phyloP scores from a whole-genome alignment of 305 asterid genomes.

The Striga hermonthica region DNA sequence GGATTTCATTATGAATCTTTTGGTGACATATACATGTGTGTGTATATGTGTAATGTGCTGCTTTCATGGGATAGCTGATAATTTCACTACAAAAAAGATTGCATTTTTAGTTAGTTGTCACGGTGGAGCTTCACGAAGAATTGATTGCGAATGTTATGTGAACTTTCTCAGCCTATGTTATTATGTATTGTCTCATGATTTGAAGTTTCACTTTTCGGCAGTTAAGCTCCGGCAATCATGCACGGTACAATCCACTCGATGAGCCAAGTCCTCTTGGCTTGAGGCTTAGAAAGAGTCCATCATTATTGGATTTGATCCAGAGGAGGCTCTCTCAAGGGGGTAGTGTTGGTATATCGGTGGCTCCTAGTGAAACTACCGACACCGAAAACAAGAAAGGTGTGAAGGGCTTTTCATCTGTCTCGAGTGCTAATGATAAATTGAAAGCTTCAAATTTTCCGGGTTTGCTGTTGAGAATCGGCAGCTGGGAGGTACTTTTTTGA shows the following conservation, averaged over 20 bases:
- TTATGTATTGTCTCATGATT: constrained; percentile 9
- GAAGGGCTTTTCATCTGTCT: constrained; percentile 39
- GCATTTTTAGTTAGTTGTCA: too few relatives aligned
- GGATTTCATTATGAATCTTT: too few relatives aligned
- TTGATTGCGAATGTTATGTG: too few relatives aligned
- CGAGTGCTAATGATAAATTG: constrained; percentile 54
- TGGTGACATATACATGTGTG: too few relatives aligned
- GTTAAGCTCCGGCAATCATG: constrained; percentile 39
- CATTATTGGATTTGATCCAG: constrained; percentile 71
- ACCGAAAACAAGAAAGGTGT: constrained; percentile 39
- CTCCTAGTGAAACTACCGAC: constrained; percentile 32
- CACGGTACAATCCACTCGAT: constrained; percentile 64
- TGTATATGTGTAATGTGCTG: too few relatives aligned
- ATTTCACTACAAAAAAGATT: too few relatives aligned
- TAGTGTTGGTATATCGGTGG: constrained; percentile 27
- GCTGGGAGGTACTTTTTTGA: constrained; percentile 68
- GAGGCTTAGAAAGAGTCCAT: constrained; percentile 67
- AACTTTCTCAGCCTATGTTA: background rate
- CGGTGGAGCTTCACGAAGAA: too few relatives aligned
- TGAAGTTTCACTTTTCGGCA: constrained; percentile 27
- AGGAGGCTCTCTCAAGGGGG: constrained; percentile 55
- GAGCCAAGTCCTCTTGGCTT: constrained; percentile 91
- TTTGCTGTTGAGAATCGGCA: constrained; percentile 63
- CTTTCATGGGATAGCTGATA: too few relatives aligned
- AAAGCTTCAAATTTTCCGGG: constrained; percentile 87